Conservation (phyloP, 805 yeast genomes). For the Ogataea dorogensis region DNA sequence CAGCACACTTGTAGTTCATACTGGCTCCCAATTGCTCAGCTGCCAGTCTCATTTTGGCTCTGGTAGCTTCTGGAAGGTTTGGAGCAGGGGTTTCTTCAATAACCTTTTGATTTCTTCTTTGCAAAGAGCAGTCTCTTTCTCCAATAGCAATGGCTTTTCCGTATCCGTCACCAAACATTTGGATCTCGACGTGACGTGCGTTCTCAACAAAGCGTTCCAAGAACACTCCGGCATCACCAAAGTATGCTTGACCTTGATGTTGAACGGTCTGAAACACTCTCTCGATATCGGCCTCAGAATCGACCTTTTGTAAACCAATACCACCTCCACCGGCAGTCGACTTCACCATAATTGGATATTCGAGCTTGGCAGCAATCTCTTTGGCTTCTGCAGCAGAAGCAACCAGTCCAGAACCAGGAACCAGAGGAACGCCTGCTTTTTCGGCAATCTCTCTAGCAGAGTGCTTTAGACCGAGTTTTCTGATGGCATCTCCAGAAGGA, state of each 20-base stretch:
- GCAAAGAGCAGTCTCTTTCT: constrained; percentile 96
- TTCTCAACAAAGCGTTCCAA: constrained; percentile 92
- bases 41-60: constrained; percentile 72
- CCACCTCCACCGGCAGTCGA: constrained; percentile 99
- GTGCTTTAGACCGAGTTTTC: constrained; percentile 90
- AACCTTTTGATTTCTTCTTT: constrained; percentile 93
- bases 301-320: constrained; percentile 93
- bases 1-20: constrained; percentile 93
- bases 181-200: constrained; percentile 95
- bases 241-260: constrained; percentile 90
- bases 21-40: constrained; percentile 80
- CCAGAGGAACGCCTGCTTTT: constrained; percentile 90
- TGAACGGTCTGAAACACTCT: constrained; percentile 86
- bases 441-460: constrained; percentile 94
- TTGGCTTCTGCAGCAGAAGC: constrained; percentile 70
- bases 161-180: constrained; percentile 92
- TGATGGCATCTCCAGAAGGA: constrained; percentile 92
- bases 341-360: constrained; percentile 92
- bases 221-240: constrained; percentile 95
- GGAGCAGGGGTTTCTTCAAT: constrained; percentile 99
- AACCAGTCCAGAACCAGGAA: constrained; percentile 93
- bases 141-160: constrained; percentile 94
- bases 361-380: constrained; percentile 67
- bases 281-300: constrained; percentile 74
- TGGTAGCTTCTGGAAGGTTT: constrained; percentile 76